Evolutionary conservation across 495 filamentous ascomycete genomes (phyloP).

Genomic region (Achaetomiella virescens): DNA sequence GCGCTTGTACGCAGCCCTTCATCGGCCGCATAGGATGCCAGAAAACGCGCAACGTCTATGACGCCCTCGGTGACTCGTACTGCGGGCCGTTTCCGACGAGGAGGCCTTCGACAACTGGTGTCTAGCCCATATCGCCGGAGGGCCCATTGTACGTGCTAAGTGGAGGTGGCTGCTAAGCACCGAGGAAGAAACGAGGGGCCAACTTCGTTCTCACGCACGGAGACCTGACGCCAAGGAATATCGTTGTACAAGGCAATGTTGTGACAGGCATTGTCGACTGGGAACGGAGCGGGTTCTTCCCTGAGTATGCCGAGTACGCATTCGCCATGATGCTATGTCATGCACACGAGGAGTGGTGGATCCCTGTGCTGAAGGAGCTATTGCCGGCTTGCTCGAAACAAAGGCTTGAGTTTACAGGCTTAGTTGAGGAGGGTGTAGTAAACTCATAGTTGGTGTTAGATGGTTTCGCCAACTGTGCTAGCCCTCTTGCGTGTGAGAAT

Average conservation of each 20-base stretch:
- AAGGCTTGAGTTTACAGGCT: slow-evolving; percentile 7
- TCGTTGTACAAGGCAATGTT: background rate
- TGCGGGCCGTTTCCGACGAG: slow-evolving; percentile 2
- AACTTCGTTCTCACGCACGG: slow-evolving; percentile 7
- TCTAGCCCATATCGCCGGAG: background rate
- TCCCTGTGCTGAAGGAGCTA: slow-evolving; percentile 5
- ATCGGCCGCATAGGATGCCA: background rate
- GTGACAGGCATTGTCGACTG: slow-evolving; percentile 5
- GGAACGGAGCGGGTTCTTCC: slow-evolving; percentile 6
- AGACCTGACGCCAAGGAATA: slow-evolving; percentile 4
- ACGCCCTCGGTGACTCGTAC: background rate
- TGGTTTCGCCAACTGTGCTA: no score
- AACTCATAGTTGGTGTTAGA: no score
- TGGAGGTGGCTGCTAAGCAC: background rate
- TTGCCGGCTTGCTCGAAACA: background rate
- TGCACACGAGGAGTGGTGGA: slow-evolving; percentile 6
- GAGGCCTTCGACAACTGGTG: slow-evolving; percentile 2
- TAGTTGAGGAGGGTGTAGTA: background rate
- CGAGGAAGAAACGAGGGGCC: background rate
- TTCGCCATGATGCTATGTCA: slow-evolving; percentile 4
- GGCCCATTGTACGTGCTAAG: background rate
- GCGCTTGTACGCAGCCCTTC: background rate
- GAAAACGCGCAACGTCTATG: background rate
- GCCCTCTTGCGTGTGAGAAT: no score
- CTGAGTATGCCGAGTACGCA: slow-evolving; percentile 6